phyloP scores from a whole-genome alignment of 2,329 filamentous ascomycete genomes.

The Epichloe gansuensis region DNA sequence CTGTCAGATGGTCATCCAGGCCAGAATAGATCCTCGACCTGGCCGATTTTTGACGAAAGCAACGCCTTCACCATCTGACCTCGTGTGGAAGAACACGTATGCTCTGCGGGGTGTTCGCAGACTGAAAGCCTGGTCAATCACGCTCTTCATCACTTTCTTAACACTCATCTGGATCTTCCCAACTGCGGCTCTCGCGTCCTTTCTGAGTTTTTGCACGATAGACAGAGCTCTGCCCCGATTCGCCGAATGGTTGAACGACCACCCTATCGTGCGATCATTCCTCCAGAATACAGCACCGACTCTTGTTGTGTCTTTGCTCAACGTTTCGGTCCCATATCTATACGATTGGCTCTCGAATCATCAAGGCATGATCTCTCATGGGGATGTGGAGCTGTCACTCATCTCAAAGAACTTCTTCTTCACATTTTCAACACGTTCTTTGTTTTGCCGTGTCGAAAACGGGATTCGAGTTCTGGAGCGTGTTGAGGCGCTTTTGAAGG shows the following conservation, averaged over 20 bases:
- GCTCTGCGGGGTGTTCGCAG: constrained; percentile 61
- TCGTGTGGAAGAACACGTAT: constrained; percentile 95
- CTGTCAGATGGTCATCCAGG: constrained; percentile 91
- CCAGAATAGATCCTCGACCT: constrained; percentile 81
- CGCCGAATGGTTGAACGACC: constrained; percentile 51
- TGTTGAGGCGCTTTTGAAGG: constrained; percentile 62
- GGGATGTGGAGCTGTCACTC: constrained; percentile 84
- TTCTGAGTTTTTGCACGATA: constrained; percentile 74
- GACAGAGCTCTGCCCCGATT: constrained; percentile 58
- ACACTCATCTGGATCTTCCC: constrained; percentile 83
- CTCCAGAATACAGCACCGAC: constrained; percentile 85
- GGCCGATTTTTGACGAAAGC: constrained; percentile 74
- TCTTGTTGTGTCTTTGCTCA: constrained; percentile 72
- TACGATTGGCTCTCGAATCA: constrained; percentile 87
- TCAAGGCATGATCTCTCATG: constrained; percentile 91
- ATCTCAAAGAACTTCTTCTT: constrained; percentile 99
- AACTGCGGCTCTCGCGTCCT: constrained; percentile 64
- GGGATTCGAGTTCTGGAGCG: constrained; percentile 60
- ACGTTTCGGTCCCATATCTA: constrained; percentile 80
- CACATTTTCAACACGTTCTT: constrained; percentile 96
- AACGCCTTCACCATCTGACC: constrained; percentile 78
- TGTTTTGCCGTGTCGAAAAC: constrained; percentile 78
- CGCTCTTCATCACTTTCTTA: constrained; percentile 67
- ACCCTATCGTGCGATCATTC: constrained; percentile 60
- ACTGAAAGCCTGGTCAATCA: constrained; percentile 71